phyloP scores from a whole-genome alignment of 116 monocot species.

The Iris pallida region DNA sequence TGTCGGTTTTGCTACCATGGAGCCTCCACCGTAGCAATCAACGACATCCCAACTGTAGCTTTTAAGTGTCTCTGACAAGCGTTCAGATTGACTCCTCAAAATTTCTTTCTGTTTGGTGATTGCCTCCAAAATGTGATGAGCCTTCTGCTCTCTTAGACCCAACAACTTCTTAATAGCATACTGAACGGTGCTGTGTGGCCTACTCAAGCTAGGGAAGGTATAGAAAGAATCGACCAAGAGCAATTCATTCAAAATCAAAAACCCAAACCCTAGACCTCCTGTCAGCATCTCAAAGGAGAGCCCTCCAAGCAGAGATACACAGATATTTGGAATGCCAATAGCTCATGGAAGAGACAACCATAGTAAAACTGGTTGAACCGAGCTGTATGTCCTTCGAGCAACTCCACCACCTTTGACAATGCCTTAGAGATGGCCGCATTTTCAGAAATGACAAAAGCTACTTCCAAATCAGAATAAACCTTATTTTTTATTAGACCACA shows the following conservation, averaged over 20 bases:
- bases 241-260: slow-evolving; percentile 53
- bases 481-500: slow-evolving; percentile 82
- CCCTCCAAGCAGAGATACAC: slow-evolving; percentile 58
- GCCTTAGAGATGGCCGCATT: slow-evolving; percentile 48
- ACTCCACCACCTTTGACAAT: slow-evolving; percentile 64
- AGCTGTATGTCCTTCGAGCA: slow-evolving; percentile 69
- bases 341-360: slow-evolving; percentile 81
- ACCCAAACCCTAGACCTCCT: slow-evolving; percentile 67
- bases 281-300: slow-evolving; percentile 64
- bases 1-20: slow-evolving; percentile 65
- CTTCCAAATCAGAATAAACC: slow-evolving; percentile 89
- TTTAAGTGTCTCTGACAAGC: slow-evolving; percentile 42
- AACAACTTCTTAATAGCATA: slow-evolving; percentile 68
- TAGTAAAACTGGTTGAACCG: slow-evolving; percentile 77
- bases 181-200: slow-evolving; percentile 59
- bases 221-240: slow-evolving; percentile 39
- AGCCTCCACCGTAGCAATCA: slow-evolving; percentile 44
- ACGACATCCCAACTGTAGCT: slow-evolving; percentile 69
- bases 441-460: slow-evolving; percentile 80
- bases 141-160: too few relatives aligned
- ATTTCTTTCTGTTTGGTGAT: too few relatives aligned
- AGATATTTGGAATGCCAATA: slow-evolving; percentile 70
- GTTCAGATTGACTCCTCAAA: slow-evolving; percentile 30
- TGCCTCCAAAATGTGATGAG: too few relatives aligned
- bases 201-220: slow-evolving; percentile 53